Evolutionary conservation across 345 rosid species (phyloP).

Genomic region (Lepidium sativum): DNA sequence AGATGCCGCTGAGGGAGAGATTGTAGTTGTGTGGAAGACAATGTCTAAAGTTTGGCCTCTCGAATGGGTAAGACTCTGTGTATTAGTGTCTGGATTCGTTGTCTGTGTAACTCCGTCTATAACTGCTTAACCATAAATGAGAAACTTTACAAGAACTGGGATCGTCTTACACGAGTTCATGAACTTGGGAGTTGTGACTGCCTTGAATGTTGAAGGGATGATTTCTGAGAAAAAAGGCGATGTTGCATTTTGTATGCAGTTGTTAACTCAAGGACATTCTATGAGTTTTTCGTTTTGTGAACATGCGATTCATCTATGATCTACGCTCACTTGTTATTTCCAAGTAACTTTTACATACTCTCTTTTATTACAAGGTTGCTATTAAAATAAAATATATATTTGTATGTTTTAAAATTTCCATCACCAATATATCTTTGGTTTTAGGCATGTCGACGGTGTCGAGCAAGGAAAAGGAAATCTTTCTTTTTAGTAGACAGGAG

Average conservation of each 20-base stretch:
- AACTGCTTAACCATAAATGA: neutral
- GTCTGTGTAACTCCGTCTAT: neutral
- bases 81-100: neutral
- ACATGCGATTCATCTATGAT: too few species aligned
- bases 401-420: too few species aligned
- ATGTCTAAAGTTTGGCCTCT: neutral
- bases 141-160: neutral
- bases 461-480: too few species aligned
- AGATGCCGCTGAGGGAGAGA: slow-evolving; percentile 1
- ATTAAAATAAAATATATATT: too few species aligned
- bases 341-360: too few species aligned
- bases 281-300: neutral
- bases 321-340: too few species aligned
- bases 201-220: neutral
- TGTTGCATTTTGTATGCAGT: neutral
- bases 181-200: neutral
- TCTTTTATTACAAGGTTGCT: too few species aligned
- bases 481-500: too few species aligned
- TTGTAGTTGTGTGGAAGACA: neutral
- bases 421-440: too few species aligned
- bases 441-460: too few species aligned
- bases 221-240: too few species aligned
- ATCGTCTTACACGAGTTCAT: neutral
- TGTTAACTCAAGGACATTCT: neutral
- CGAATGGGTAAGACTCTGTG: neutral